phyloP scores from a whole-genome alignment of 805 yeast species.

The Candida railenensis region DNA sequence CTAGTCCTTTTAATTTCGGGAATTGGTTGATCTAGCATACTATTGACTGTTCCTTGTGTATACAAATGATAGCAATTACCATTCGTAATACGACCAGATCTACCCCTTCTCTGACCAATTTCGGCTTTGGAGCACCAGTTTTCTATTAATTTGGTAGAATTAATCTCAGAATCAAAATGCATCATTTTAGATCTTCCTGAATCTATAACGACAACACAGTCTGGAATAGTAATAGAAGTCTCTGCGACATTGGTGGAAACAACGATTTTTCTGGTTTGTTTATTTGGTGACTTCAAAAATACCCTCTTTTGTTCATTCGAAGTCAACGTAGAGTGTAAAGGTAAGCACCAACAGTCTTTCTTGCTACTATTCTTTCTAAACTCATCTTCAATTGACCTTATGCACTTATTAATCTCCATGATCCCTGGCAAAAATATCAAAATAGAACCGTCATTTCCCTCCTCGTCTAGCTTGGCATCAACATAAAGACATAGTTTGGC shows the following conservation, averaged over 20 bases:
- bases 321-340: conserved; percentile 84
- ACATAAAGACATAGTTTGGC: conserved; percentile 53
- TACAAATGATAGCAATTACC: conserved; percentile 84
- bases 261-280: conserved; percentile 68
- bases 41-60: conserved; percentile 53
- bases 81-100: conserved; percentile 92
- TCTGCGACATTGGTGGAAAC: conserved; percentile 95
- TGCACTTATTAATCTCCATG: conserved; percentile 74
- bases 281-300: conserved; percentile 50
- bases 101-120: conserved; percentile 86
- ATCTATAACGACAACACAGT: conserved; percentile 89
- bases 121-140: conserved; percentile 91
- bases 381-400: conserved; percentile 33
- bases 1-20: conserved; percentile 90
- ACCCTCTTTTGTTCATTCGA: conserved; percentile 81
- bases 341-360: conserved; percentile 42
- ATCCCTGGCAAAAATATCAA: conserved; percentile 88
- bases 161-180: conserved; percentile 63
- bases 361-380: conserved; percentile 9
- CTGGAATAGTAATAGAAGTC: conserved; percentile 95
- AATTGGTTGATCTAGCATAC: conserved; percentile 70
- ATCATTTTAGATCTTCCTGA: conserved; percentile 82
- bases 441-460: conserved; percentile 63
- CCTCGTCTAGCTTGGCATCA: conserved; percentile 45
- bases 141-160: conserved; percentile 72